Base-by-base conservation (phyloP, 116 monocot species). In the Trichopus zeylanicus region DNA sequence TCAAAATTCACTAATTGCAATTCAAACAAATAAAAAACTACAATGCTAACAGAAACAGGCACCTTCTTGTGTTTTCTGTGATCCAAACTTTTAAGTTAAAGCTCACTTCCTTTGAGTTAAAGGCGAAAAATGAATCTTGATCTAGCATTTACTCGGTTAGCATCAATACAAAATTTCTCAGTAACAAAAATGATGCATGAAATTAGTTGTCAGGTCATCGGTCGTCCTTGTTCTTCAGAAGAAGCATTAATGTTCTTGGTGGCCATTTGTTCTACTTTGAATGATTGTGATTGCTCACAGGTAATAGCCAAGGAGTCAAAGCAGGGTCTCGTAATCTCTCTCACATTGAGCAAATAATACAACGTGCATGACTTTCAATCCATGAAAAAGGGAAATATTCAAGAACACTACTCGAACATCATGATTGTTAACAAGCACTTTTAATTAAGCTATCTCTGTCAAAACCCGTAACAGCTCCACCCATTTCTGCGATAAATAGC, bases 401-500 rank as follows among this genome's bases (percentile, higher is more conserved):
- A 63, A 53, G 18, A 51, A 53, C 63, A 63, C 52, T 53, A 25
- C 52, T 52, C 25, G 46, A 34, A 23, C 21, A 24, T 16, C 33
- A 23, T 34, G 6, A 32, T 63, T 32, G 29, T 23, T 26, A 42
- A 13, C 42, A 42, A 42, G n/a, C 42, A 42, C 42, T 42, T 42
- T 42, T 42, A 42, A 42, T 37, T 37, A 42, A 15, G 12, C 42
- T 13, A 16, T 38, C n/a, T 13, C 42, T 16, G 13, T n/a, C 1
- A 42, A 13, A 16, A 13, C 3, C 13, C 13, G 4, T 16, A 54
- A 4, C 54, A 54, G 28, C 54, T 54, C 54, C 54, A 54, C 54
- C 27, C 54, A 10, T 54, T 15, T 31, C 55, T 31, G 20, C 18
- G 6, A 29, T 55, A 56, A n/a, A 56, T 29, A 31, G 9, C 54